Percentiles rank a stretch among this genome's conserved stretches.
These are phyloP conservation scores for Termitomyces sp. DNA, from an alignment of 1,284 basidiomycete species.

Conservation along the genomic window DNA sequence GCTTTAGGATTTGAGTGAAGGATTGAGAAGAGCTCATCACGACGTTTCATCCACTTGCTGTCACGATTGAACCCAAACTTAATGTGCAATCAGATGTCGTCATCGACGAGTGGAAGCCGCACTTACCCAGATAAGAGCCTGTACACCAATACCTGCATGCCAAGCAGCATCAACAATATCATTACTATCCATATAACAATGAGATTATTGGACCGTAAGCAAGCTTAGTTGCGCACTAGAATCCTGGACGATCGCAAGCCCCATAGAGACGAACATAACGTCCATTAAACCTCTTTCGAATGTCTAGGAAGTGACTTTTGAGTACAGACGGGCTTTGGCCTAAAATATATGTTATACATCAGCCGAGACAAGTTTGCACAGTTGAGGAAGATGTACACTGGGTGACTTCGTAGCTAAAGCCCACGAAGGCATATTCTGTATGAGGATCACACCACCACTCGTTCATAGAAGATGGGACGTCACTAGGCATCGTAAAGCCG, in stretches of 20 bases:
- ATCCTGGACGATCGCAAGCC: constrained; percentile 56
- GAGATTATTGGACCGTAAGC: background rate
- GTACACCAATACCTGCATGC: constrained; percentile 62
- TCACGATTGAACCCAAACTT: constrained; percentile 61
- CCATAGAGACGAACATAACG: constrained; percentile 74
- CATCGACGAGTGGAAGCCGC: background rate
- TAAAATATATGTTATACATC: constrained; percentile 20
- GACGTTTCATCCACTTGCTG: constrained; percentile 50
- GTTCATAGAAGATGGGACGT: constrained; percentile 38
- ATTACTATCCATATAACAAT: constrained; percentile 36
- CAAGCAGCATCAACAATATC: constrained; percentile 70
- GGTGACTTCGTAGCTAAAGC: constrained; percentile 68
- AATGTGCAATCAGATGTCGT: background rate
- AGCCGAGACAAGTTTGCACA: background rate
- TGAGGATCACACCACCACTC: constrained; percentile 64
- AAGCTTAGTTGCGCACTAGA: constrained; percentile 44
- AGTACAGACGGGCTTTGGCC: constrained; percentile 49
- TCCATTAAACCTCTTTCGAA: constrained; percentile 53
- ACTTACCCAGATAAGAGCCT: constrained; percentile 69
- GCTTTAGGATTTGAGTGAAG: constrained; percentile 62
- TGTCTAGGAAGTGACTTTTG: constrained; percentile 55
- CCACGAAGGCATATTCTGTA: constrained; percentile 67
- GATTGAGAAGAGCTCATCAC: constrained; percentile 48
- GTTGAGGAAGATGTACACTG: constrained; percentile 34
- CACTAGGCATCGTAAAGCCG: constrained; percentile 51